phyloP scores from a whole-genome alignment of 176 grass and related monocot species.

The Canna indica region DNA sequence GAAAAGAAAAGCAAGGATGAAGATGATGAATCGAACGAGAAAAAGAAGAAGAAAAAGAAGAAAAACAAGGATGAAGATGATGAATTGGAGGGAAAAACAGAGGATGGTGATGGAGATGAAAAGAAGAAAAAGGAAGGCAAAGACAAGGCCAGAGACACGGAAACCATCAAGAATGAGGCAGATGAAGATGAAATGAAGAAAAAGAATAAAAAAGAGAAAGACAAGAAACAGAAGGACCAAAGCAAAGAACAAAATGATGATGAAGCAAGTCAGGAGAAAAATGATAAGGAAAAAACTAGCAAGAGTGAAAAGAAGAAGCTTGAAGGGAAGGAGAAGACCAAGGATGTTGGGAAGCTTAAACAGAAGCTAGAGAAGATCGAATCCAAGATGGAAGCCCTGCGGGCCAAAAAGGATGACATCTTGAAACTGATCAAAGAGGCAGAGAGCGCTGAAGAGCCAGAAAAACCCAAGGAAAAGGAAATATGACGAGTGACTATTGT shows the following conservation, averaged over 20 bases:
- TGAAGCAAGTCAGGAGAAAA: neutral
- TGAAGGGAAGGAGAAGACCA: neutral
- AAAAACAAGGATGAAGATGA: neutral
- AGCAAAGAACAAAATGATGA: neutral
- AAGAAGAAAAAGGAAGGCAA: neutral
- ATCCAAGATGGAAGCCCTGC: slow-evolving; percentile 1
- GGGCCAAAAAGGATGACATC: neutral
- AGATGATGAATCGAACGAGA: neutral
- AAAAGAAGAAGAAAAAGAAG: neutral
- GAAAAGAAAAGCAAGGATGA: neutral
- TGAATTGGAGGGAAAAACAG: neutral
- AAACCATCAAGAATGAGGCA: neutral
- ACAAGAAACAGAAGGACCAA: slow-evolving; percentile 1
- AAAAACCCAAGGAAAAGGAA: neutral
- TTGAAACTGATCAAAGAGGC: slow-evolving; percentile 5
- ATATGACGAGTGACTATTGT: no score
- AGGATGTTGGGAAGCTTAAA: neutral
- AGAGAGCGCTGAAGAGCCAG: neutral
- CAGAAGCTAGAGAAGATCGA: neutral
- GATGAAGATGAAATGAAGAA: neutral
- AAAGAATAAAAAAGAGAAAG: neutral
- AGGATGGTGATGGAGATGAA: neutral
- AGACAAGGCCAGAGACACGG: neutral
- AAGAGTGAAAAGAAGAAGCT: neutral
- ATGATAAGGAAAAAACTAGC: neutral